These are phyloP conservation scores for Lecanicillium sp. DNA, from an alignment of 2,329 filamentous ascomycete species.

Conservation along the genomic window DNA sequence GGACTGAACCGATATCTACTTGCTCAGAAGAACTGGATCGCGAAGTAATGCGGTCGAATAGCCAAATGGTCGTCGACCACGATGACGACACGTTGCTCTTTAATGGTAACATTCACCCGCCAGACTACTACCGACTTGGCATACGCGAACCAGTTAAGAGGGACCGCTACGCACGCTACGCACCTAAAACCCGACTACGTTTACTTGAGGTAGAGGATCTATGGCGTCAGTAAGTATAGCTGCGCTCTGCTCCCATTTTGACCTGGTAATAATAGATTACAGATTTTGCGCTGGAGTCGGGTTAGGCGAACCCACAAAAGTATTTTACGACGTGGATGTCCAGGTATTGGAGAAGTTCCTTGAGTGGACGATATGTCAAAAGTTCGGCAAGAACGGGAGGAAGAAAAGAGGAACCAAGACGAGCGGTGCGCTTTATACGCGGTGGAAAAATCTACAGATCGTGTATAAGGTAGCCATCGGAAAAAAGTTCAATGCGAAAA, in stretches of 20 bases:
- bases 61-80: background rate
- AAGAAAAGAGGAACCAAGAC: too few relatives aligned
- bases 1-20: too few relatives aligned
- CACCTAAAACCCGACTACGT: background rate
- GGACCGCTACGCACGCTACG: background rate
- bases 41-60: background rate
- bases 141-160: background rate
- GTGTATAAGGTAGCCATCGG: background rate
- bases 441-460: background rate
- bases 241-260: too few relatives aligned
- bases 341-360: too few relatives aligned
- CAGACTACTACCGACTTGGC: background rate
- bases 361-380: too few relatives aligned
- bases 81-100: too few relatives aligned
- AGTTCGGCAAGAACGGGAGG: too few relatives aligned
- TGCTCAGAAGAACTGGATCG: background rate
- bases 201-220: background rate
- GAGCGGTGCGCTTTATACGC: background rate
- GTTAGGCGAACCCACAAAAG: background rate
- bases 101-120: background rate
- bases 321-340: background rate
- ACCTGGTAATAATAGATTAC: background rate
- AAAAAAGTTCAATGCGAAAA: background rate
- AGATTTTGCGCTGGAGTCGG: background rate
- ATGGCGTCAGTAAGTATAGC: too few relatives aligned